Evolutionary conservation across 2,329 filamentous ascomycete species (phyloP), one percentile per base, ranked within the genome.

Genomic region (Akanthomyces uredinophilus): DNA sequence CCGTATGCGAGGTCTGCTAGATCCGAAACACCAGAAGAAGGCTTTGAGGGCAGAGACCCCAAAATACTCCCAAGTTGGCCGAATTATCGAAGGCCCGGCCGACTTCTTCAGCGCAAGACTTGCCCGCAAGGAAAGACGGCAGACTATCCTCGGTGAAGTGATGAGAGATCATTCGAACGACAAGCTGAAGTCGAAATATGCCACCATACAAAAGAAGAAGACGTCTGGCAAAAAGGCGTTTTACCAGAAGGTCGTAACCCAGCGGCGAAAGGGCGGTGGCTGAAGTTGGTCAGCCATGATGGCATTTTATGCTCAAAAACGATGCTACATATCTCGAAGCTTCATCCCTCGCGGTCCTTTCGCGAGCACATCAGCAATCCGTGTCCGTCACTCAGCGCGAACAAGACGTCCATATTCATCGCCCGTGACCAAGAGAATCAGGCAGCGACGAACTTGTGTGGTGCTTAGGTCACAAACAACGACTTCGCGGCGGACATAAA

Each of bases 1-100:
- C 63, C 88, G 91, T 66, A 94, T 97, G 89, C 87, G 95, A 73
- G 88, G 87, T 61, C 88, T 96, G 22, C 81, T 98, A 24, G 94
- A 98, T 67, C 88, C 92, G 1, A 94, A 98, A 73, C 90, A 94
- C 70, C 96, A 96, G 81, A 96, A 94, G 74, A 98, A 97, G 75
- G 88, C 94, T 57, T 83, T 86, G 61, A 92, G 89, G 71, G 81
- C 84, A 63, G 70, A 65, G 44, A 68, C 71, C 11, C 95, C 95
- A 1, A 87, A 92, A 64, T 98, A 90, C 72, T 96, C 90, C 22
- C 91, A 96, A 69, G 86, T 96, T 32, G 95, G 94, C 62, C 94
- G 91, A 6, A 86, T 99, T 64, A 84, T 97, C 61, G 89, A 96
- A 70, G 93, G 93, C 1, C 88, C 92, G 1, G 93, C 92, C 1